Evolutionary conservation across 345 rosid species (phyloP).

Genomic region (Corchorus olitorius): DNA sequence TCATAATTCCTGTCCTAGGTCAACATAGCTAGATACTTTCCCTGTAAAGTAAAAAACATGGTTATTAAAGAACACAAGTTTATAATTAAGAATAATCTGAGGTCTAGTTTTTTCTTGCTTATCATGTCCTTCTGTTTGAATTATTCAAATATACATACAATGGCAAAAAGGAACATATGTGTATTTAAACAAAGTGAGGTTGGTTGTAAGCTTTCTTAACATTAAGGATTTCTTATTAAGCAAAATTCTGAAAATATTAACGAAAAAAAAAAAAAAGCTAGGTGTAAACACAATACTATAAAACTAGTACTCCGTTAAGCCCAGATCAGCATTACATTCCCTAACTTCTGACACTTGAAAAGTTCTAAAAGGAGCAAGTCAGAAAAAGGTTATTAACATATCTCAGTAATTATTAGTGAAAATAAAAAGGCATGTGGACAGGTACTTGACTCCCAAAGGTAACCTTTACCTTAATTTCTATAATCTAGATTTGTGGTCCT

Average conservation of each 20-base stretch:
- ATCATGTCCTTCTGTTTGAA: not conserved
- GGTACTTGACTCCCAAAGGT: constrained; percentile 37
- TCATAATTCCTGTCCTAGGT: not conserved
- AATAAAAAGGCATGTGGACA: constrained; percentile 24
- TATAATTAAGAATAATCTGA: not conserved
- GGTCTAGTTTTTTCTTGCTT: not conserved
- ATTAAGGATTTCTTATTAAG: not conserved
- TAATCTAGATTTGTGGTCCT: constrained; percentile 40
- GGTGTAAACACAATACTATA: not conserved
- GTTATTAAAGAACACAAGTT: not conserved
- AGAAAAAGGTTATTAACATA: constrained; percentile 15
- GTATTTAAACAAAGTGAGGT: not conserved
- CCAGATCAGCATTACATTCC: not conserved
- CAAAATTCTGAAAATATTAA: not conserved
- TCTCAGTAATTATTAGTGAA: not conserved
- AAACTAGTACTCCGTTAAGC: not conserved
- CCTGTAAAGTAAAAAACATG: not conserved
- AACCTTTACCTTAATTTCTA: constrained; percentile 34
- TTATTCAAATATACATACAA: not conserved
- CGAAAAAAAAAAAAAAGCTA: not conserved
- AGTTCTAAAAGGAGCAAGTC: constrained; percentile 13
- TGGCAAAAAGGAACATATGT: not conserved
- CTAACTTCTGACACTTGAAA: not conserved
- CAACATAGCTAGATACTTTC: not conserved
- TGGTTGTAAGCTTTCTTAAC: not conserved